phyloP scores from a whole-genome alignment of 164 flowering plant species.

The Chimonanthus praecox region DNA sequence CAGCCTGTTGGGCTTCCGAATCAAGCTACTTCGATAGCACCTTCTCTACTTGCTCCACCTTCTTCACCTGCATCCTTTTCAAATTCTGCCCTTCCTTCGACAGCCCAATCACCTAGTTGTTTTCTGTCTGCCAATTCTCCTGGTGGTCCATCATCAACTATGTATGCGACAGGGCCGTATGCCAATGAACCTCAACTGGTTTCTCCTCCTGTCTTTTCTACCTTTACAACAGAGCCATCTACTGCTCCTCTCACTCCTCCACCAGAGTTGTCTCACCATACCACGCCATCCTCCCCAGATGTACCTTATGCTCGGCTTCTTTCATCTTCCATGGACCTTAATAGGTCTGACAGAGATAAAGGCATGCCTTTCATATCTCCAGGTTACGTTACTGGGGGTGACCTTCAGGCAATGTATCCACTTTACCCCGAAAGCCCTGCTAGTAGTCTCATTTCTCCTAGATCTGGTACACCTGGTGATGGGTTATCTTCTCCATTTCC shows the following conservation, averaged over 20 bases:
- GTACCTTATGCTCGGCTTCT: slow-evolving; percentile 91
- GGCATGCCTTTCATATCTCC: slow-evolving; percentile 15
- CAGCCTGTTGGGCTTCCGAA: slow-evolving; percentile 50
- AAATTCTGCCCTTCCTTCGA: slow-evolving; percentile 82
- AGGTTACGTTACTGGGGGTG: slow-evolving; percentile 44
- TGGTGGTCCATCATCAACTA: slow-evolving; percentile 75
- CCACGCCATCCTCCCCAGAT: slow-evolving; percentile 99
- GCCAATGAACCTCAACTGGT: slow-evolving; percentile 92
- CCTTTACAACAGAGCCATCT: slow-evolving; percentile 94
- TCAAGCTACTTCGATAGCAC: slow-evolving; percentile 47
- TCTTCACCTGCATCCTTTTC: slow-evolving; percentile 96
- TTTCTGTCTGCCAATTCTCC: slow-evolving; percentile 47
- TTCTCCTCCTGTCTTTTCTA: slow-evolving; percentile 96
- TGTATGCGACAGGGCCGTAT: slow-evolving; percentile 92
- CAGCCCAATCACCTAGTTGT: slow-evolving; percentile 84
- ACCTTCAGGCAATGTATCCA: slow-evolving; percentile 80
- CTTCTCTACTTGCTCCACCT: slow-evolving; percentile 90
- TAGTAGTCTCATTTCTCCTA: slow-evolving; percentile 68
- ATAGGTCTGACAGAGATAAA: slow-evolving; percentile 34
- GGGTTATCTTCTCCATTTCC: slow-evolving; percentile 58
- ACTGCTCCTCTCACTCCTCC: slow-evolving; percentile 98
- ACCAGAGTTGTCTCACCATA: slow-evolving; percentile 82
- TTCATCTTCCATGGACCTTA: slow-evolving; percentile 61
- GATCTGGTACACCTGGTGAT: slow-evolving; percentile 59
- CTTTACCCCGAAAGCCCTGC: slow-evolving; percentile 90